Conservation (phyloP, 306 rosid species). For the Rubus idaeus region DNA sequence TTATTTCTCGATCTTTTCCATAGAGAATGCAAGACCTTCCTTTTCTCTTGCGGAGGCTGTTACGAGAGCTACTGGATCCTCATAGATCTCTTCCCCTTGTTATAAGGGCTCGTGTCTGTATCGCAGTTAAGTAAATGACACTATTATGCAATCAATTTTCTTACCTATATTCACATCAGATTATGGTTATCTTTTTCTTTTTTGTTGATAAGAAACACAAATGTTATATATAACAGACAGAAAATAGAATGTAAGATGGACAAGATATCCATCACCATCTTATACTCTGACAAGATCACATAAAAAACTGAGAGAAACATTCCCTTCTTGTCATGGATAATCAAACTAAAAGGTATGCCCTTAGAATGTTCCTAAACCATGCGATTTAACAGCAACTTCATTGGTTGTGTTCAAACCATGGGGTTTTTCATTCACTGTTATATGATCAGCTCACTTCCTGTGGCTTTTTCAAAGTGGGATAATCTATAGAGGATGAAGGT, state of each 20-base stretch:
- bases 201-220: not conserved
- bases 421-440: not conserved
- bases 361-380: not conserved
- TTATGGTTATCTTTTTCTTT: not conserved
- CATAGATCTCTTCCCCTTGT: constrained; percentile 80
- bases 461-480: not conserved
- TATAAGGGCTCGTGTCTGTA: constrained; percentile 65
- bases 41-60: constrained; percentile 66
- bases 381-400: not conserved
- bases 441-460: not conserved
- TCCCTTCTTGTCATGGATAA: too few species aligned
- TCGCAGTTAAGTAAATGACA: constrained; percentile 54
- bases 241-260: not conserved
- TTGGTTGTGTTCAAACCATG: too few species aligned
- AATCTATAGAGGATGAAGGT: not conserved
- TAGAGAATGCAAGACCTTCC: constrained; percentile 84
- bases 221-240: not conserved
- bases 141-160: constrained; percentile 5
- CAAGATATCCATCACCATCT: not conserved
- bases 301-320: not conserved
- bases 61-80: constrained; percentile 67
- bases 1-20: constrained; percentile 18
- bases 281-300: not conserved
- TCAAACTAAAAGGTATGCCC: too few species aligned
- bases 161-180: not conserved